Percentiles rank a stretch among this genome's conserved stretches.
Evolutionary conservation across 2,329 filamentous ascomycete genomes (phyloP).

Genomic region (Paracoccidioides lutzii): DNA sequence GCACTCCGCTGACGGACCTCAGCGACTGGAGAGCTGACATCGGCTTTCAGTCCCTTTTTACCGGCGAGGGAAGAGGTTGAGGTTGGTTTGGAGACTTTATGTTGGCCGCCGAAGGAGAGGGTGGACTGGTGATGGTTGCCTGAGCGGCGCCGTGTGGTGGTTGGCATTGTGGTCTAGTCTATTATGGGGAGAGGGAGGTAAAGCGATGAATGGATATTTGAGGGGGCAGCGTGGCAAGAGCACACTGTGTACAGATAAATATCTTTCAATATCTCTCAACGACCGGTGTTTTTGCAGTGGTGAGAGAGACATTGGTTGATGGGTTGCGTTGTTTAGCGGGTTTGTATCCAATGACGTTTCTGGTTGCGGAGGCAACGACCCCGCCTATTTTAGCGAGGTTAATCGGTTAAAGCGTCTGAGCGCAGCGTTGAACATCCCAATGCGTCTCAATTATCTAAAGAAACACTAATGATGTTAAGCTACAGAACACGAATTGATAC

Average conservation of each 20-base stretch:
- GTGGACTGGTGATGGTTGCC: slow-evolving; percentile 39
- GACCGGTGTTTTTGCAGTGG: not conserved
- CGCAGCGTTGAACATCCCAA: no score
- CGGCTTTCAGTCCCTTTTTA: slow-evolving; percentile 13
- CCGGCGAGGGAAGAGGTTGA: slow-evolving; percentile 17
- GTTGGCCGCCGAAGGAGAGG: slow-evolving; percentile 48
- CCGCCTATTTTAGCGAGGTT: not conserved
- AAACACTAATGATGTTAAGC: no score
- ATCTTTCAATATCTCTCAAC: no score
- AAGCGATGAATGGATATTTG: not conserved
- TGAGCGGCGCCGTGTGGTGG: slow-evolving; percentile 27
- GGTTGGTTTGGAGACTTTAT: slow-evolving; percentile 46
- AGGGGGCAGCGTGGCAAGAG: no score
- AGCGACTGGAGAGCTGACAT: not conserved
- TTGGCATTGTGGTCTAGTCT: slow-evolving; percentile 25
- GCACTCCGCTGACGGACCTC: not conserved
- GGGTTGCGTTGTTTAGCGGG: not conserved
- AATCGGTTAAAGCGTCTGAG: no score
- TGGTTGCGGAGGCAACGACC: not conserved
- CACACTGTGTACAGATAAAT: no score
- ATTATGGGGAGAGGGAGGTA: not conserved
- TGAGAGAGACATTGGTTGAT: not conserved
- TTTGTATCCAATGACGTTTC: not conserved
- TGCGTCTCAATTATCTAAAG: no score
- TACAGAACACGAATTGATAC: no score